phyloP scores from a whole-genome alignment of 495 filamentous ascomycete genomes.

The Aspergillus mulundensis region DNA sequence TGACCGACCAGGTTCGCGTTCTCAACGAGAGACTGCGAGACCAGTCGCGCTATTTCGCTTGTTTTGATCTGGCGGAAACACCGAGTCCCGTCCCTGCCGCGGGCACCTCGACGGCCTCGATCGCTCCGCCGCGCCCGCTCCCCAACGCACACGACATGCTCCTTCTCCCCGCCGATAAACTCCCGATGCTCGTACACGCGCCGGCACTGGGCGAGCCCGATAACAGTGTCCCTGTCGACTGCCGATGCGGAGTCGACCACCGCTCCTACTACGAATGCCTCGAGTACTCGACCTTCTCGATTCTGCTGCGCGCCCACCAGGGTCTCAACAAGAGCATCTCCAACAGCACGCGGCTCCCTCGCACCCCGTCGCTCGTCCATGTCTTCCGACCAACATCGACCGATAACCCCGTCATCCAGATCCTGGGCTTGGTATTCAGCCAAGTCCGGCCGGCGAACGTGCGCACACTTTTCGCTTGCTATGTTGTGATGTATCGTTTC shows the following conservation, averaged over 20 bases:
- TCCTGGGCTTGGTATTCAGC: conserved; percentile 12
- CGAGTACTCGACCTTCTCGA: conserved; percentile 13
- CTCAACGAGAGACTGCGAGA: conserved; percentile 11
- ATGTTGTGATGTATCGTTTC: conserved; percentile 14
- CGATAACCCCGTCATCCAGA: conserved; percentile 14
- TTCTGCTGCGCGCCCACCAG: conserved; percentile 11
- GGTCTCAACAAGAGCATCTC: conserved; percentile 13
- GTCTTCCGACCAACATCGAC: conserved; percentile 14
- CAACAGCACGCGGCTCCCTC: conserved; percentile 11
- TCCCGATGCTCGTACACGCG: conserved; percentile 7
- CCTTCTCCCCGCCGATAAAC: conserved; percentile 6
- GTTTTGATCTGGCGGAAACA: not conserved
- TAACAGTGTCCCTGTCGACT: conserved; percentile 12
- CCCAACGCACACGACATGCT: conserved; percentile 8
- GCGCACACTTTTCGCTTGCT: conserved; percentile 11
- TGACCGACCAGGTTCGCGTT: conserved; percentile 11
- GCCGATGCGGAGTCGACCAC: conserved; percentile 14
- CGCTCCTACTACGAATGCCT: conserved; percentile 10
- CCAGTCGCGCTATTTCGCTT: not conserved
- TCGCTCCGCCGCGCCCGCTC: not conserved
- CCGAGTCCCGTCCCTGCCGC: not conserved
- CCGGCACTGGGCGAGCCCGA: conserved; percentile 4
- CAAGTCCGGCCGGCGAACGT: conserved; percentile 14
- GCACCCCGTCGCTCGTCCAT: conserved; percentile 9
- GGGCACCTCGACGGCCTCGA: not conserved